Percentiles rank a stretch among this genome's conserved stretches.
Evolutionary conservation across 305 asterid genomes (phyloP).

Genomic region (Caryopteris hybrid): DNA sequence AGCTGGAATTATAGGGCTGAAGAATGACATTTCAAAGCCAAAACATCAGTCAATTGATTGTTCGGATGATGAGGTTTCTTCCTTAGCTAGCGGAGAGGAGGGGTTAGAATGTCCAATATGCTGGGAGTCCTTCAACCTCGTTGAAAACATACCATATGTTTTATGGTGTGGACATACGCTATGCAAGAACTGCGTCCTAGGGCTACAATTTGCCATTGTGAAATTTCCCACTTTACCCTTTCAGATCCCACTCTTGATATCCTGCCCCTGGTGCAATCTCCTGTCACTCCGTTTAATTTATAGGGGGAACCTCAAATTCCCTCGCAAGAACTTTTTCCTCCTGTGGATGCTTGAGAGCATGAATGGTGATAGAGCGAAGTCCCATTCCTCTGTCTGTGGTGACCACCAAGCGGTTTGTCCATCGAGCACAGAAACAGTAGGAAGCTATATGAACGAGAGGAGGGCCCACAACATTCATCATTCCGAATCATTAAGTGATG

Average conservation of each 20-base stretch:
- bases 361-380: slow-evolving; percentile 60
- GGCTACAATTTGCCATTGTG: slow-evolving; percentile 85
- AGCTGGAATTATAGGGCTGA: slow-evolving; percentile 49
- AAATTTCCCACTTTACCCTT: slow-evolving; percentile 70
- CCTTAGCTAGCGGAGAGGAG: slow-evolving; percentile 51
- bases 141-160: slow-evolving; percentile 83
- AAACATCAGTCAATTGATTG: slow-evolving; percentile 36
- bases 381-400: slow-evolving; percentile 37
- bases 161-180: slow-evolving; percentile 95
- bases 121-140: slow-evolving; percentile 87
- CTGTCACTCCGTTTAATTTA: slow-evolving; percentile 70
- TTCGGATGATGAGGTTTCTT: slow-evolving; percentile 69
- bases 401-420: slow-evolving; percentile 40
- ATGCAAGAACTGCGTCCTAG: slow-evolving; percentile 83
- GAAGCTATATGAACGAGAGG: slow-evolving; percentile 22
- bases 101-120: slow-evolving; percentile 86
- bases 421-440: slow-evolving; percentile 19
- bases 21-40: slow-evolving; percentile 31
- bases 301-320: slow-evolving; percentile 65
- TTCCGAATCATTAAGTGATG: slow-evolving; percentile 32
- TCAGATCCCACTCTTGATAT: slow-evolving; percentile 84
- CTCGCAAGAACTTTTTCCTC: slow-evolving; percentile 84
- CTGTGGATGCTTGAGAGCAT: slow-evolving; percentile 96
- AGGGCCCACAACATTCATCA: slow-evolving; percentile 29
- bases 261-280: slow-evolving; percentile 94